Base-by-base conservation (phyloP, 306 rosid genomes). In the Pyrus communis region DNA sequence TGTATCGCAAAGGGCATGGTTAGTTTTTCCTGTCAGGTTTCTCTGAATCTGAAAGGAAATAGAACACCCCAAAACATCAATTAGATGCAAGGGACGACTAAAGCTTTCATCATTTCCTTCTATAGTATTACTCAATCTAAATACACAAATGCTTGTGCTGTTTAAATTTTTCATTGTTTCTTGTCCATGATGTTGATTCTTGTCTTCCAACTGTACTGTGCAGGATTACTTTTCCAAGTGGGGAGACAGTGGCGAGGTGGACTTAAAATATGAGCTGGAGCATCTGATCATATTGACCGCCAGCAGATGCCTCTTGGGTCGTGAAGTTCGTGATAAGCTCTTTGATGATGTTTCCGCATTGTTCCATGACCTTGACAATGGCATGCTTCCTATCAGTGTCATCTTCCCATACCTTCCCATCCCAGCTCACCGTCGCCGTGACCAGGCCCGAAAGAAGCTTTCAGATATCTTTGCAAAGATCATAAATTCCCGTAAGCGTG, bases 141-240 rank as follows among this genome's bases (percentile, higher is more conserved):
- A 46, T 49, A 10, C 17, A 54, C 27, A 13, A 35, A 7, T 77
- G 68, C 62, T 59, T 52, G 66, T 33, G 19, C 35, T 17, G 22
- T 35, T 35, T 35, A 35, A 35, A 35, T 35, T 35, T 9, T 35
- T 9, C 42, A 35, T 35, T 35, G 9, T 35, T 7, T 35, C 42
- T 35, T 35, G 9, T 7, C 59, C 31, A 22, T 65, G 23, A 21
- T 71, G 13, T 66, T 45, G 61, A 72, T 62, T 23, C 43, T 30
- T 79, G 64, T 33, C 45, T 42, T 58, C 27, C 25, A 23, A 67
- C 45, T 66, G 77, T 46, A 78, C 80, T 43, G 70, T 57, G 70
- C 92, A 95, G 98, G 97, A 90, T 74, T 95, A 90, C 88, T 95
- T 95, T 86, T 95, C 97, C 11, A 95, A 95, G 71, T 95, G 98